Evolutionary conservation across 257 asterid genomes (phyloP).

Genomic region (Rauvolfia tetraphylla): DNA sequence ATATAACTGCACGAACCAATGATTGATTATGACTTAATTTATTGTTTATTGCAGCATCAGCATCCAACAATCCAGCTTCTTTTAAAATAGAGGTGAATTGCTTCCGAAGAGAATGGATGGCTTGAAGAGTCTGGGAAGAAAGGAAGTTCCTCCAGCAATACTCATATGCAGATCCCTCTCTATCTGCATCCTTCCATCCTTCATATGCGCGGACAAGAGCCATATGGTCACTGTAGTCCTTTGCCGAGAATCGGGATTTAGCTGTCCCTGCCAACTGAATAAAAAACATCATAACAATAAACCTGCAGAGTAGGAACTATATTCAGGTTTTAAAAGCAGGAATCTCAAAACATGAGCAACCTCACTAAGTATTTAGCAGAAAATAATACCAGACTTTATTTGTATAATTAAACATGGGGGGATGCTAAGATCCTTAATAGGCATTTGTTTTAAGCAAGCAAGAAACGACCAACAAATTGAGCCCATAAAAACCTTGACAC

Average conservation of each 20-base stretch:
- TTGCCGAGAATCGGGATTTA: conserved; percentile 94
- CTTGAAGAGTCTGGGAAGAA: conserved; percentile 94
- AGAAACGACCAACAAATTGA: neutral
- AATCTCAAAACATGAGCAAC: neutral
- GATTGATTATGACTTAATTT: conserved; percentile 85
- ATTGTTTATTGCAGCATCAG: conserved; percentile 57
- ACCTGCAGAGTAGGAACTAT: conserved; percentile 1
- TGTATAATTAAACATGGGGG: neutral
- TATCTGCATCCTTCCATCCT: conserved; percentile 99
- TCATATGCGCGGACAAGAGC: conserved; percentile 99
- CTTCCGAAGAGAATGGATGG: conserved; percentile 91
- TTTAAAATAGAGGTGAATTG: conserved; percentile 82
- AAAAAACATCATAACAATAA: conserved; percentile 15
- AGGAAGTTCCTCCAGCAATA: conserved; percentile 98
- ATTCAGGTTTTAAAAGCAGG: neutral
- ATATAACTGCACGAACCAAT: conserved; percentile 95
- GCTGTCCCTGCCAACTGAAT: conserved; percentile 91
- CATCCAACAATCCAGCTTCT: conserved; percentile 78
- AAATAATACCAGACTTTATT: neutral
- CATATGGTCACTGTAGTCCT: conserved; percentile 99
- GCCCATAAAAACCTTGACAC: neutral
- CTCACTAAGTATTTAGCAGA: neutral
- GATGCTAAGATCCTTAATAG: neutral
- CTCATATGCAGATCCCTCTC: conserved; percentile 96
- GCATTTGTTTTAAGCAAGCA: neutral